Evolutionary conservation across 805 yeast species (phyloP).

Genomic region (Jamesozyma lodderae): DNA sequence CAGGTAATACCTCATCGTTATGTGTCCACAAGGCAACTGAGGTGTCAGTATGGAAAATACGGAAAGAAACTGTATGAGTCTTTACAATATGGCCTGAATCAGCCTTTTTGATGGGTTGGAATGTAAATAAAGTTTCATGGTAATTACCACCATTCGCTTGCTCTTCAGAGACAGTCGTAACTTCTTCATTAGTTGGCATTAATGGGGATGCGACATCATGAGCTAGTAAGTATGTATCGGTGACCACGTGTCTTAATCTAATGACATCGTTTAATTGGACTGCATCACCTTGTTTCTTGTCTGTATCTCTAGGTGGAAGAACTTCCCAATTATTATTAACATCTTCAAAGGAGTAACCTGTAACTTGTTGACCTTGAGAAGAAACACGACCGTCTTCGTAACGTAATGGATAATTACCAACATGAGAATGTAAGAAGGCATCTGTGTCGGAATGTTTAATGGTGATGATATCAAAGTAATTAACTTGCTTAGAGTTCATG

Average conservation of each 20-base stretch:
- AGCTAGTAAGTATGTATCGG: conserved; percentile 71
- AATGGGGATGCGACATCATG: conserved; percentile 96
- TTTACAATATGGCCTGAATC: conserved; percentile 39
- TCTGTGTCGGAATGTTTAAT: conserved; percentile 73
- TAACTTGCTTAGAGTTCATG: conserved; percentile 56
- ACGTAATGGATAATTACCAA: conserved; percentile 69
- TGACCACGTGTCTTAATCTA: conserved; percentile 72
- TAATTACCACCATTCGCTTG: conserved; percentile 44
- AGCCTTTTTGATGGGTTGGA: conserved; percentile 51
- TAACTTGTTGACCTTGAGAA: conserved; percentile 90
- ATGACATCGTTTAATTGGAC: conserved; percentile 65
- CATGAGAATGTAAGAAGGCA: conserved; percentile 77
- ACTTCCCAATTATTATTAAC: conserved; percentile 80
- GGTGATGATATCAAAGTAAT: conserved; percentile 69
- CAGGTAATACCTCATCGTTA: conserved; percentile 74
- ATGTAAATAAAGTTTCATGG: conserved; percentile 70
- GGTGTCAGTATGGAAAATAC: conserved; percentile 73
- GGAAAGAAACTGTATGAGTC: conserved; percentile 62
- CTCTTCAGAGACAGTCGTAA: conserved; percentile 63
- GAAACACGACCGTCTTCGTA: conserved; percentile 95
- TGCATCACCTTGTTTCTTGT: conserved; percentile 36
- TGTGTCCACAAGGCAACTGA: conserved; percentile 94
- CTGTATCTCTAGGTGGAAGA: conserved; percentile 47
- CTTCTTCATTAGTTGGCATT: conserved; percentile 88
- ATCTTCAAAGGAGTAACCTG: conserved; percentile 51